Base-by-base conservation (phyloP, 2,329 filamentous ascomycete species). In the Trichothecium roseum region DNA sequence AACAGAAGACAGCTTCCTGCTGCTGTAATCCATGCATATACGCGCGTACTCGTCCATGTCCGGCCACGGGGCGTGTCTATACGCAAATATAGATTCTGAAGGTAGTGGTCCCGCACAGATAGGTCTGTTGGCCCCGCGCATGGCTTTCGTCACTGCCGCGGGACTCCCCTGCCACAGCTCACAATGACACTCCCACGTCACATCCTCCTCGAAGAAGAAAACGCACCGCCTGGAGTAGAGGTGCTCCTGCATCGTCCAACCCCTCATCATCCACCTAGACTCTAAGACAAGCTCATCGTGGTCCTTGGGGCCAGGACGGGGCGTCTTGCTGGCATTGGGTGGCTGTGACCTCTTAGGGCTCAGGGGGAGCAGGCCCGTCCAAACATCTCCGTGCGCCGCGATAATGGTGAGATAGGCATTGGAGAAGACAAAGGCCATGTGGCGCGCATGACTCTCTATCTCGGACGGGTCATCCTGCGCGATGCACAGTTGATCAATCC, bases 181-280 rank as follows among this genome's bases (percentile, higher is more conserved):
- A 47, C 63, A 66, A 42, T 66, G 63, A 34, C 63, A 66, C 39
- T 65, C 59, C 63, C 63, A 66, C 2, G 60, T 62, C 10, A 64
- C 51, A 8, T 51, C 39, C 16, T 66, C 59, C 20, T 62, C 56
- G 35, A 65, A 65, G 42, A 66, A 57, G 45, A 60, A 66, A 35
- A 66, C 51, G 9, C 54, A 52, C 8, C 63, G 58, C 18, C 63
- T 52, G 17, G 62, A 58, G 42, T 66, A 66, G 12, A 63, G 45
- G 3, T 51, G 50, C 39, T 66, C 63, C 39, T 65, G 59, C 14
- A 66, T 45, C 5, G 63, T 65, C 63, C 63, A 66, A 22, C 54
- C 60, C 22, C 63, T 53, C 1, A 48, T 52, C 37, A 53, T 57
- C 63, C 62, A 65, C 9, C 43, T 48, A 3, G 59, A 63, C 8